Conservation (phyloP, 495 filamentous ascomycete species). For the Penicillium parvum region DNA sequence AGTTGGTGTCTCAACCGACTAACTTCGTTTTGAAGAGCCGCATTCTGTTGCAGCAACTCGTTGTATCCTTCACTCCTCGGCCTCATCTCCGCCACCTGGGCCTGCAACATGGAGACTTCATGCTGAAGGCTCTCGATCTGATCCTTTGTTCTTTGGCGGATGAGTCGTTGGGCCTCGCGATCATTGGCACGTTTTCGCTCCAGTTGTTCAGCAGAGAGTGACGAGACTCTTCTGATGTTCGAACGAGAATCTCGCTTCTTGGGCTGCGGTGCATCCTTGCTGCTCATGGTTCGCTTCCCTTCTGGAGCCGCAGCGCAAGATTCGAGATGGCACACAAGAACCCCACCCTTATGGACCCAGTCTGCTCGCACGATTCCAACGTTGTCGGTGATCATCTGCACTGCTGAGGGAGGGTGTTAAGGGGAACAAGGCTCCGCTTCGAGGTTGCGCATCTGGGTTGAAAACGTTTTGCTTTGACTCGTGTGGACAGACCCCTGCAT, state of each 20-base stretch:
- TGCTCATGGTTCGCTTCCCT: slow-evolving; percentile 15
- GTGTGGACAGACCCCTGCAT: slow-evolving; percentile 2
- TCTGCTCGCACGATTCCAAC: slow-evolving; percentile 9
- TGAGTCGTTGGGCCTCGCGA: slow-evolving; percentile 60
- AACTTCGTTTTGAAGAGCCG: slow-evolving; percentile 52
- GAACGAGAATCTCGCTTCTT: slow-evolving; percentile 49
- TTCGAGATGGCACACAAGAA: not conserved
- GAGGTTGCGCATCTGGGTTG: slow-evolving; percentile 1
- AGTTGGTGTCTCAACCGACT: slow-evolving; percentile 40
- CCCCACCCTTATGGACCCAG: slow-evolving; percentile 4
- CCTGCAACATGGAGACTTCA: slow-evolving; percentile 44
- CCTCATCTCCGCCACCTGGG: slow-evolving; percentile 47
- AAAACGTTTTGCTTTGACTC: not conserved
- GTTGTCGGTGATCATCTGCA: slow-evolving; percentile 17
- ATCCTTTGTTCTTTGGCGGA: slow-evolving; percentile 55
- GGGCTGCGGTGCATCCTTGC: slow-evolving; percentile 7
- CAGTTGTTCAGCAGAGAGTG: slow-evolving; percentile 54
- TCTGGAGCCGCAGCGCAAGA: slow-evolving; percentile 4
- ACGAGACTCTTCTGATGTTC: slow-evolving; percentile 56
- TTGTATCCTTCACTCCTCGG: slow-evolving; percentile 45
- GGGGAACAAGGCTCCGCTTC: slow-evolving; percentile 9
- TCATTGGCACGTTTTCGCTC: slow-evolving; percentile 62
- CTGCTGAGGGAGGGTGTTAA: slow-evolving; percentile 2
- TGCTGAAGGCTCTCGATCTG: slow-evolving; percentile 54
- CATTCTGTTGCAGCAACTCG: slow-evolving; percentile 48